These are phyloP conservation scores for Pythium sp. DNA, from an alignment of 352 stramenopile species.

Conservation along the genomic window DNA sequence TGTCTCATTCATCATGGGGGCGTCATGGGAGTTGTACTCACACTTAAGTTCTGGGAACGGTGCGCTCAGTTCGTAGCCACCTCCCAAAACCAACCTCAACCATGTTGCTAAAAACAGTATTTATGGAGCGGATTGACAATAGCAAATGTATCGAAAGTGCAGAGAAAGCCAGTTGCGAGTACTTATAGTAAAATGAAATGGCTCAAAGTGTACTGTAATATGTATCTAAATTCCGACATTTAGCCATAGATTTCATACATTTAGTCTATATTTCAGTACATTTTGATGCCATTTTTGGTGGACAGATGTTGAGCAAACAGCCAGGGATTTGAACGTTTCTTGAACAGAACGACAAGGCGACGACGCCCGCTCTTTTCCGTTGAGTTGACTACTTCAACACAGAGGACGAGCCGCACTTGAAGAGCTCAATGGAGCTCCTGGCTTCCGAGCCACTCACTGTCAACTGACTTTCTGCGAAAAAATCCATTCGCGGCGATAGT, in stretches of 20 bases:
- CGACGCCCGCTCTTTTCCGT: background rate
- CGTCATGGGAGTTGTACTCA: background rate
- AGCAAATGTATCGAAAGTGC: too few species aligned
- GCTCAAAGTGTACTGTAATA: too few species aligned
- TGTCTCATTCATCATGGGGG: background rate
- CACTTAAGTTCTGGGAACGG: background rate
- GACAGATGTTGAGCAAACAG: background rate
- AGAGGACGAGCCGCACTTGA: background rate
- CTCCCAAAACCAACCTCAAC: background rate
- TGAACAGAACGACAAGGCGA: background rate
- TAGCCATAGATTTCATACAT: too few species aligned
- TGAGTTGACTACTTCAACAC: background rate
- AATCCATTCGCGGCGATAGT: background rate
- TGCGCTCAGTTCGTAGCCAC: background rate
- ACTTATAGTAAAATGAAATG: too few species aligned
- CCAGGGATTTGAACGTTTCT: background rate
- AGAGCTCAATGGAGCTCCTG: background rate
- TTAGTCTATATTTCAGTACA: background rate
- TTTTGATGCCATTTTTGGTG: background rate
- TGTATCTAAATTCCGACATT: too few species aligned
- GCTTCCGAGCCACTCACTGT: background rate
- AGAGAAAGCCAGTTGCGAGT: too few species aligned
- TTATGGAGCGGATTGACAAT: background rate
- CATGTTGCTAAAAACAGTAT: background rate
- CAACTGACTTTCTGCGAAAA: background rate